These are phyloP conservation scores for Penicillium antarcticum DNA, from an alignment of 495 filamentous ascomycete species.

Conservation along the genomic window DNA sequence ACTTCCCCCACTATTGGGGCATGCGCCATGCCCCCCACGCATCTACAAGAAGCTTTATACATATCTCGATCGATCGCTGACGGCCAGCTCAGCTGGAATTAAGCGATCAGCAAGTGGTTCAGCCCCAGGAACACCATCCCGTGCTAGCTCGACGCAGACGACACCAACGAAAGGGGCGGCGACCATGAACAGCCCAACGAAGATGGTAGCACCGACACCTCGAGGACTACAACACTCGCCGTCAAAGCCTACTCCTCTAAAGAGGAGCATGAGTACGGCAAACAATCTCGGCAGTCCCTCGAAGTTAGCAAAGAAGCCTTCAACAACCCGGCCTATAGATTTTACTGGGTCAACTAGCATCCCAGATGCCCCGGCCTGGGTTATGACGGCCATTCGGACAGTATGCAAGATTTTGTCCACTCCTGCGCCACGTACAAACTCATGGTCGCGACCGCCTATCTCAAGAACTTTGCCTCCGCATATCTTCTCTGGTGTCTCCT, in stretches of 20 bases:
- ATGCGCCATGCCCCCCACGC: slow-evolving; percentile 77
- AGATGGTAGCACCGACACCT: slow-evolving; percentile 23
- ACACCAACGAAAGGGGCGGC: slow-evolving; percentile 32
- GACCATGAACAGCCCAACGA: slow-evolving; percentile 31
- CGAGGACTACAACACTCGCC: slow-evolving; percentile 41
- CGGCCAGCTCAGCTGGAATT: slow-evolving; percentile 32
- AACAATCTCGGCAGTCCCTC: slow-evolving; percentile 18
- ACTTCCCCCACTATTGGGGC: slow-evolving; percentile 75
- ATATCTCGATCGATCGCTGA: slow-evolving; percentile 73
- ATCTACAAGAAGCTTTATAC: slow-evolving; percentile 81
- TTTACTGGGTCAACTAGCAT: slow-evolving; percentile 28
- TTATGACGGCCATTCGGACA: slow-evolving; percentile 60
- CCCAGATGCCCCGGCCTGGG: slow-evolving; percentile 59
- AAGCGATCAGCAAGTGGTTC: slow-evolving; percentile 30
- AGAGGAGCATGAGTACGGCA: slow-evolving; percentile 25
- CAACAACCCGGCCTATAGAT: slow-evolving; percentile 16
- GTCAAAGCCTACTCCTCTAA: slow-evolving; percentile 39
- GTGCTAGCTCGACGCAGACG: slow-evolving; percentile 24
- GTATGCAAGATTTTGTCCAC: slow-evolving; percentile 62
- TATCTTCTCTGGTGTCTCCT: slow-evolving; percentile 60
- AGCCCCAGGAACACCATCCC: slow-evolving; percentile 26
- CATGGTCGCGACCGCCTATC: slow-evolving; percentile 44
- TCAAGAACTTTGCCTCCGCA: slow-evolving; percentile 55
- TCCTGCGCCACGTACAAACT: slow-evolving; percentile 43
- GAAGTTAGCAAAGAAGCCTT: slow-evolving; percentile 20